phyloP scores from a whole-genome alignment of 306 rosid genomes.

The Ammopiptanthus mongolicus region DNA sequence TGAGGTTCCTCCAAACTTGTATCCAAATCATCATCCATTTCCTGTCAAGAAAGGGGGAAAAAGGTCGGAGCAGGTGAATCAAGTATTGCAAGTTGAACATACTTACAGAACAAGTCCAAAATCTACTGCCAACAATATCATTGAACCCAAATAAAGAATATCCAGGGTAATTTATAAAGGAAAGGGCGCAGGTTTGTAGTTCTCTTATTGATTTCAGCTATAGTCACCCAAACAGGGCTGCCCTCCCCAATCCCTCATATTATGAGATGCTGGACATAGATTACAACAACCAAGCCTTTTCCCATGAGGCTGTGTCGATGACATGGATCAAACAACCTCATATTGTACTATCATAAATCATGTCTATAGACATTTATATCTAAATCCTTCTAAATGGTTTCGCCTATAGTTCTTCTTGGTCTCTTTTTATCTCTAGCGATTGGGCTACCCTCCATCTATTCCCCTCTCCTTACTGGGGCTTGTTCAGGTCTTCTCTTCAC shows the following conservation, averaged over 20 bases:
- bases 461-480: no score
- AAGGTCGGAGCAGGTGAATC: constrained; percentile 7
- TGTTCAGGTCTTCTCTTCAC: no score
- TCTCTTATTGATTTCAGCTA: constrained; percentile 2
- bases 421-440: no score
- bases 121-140: not conserved
- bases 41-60: constrained; percentile 39
- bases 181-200: not conserved
- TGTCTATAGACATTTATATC: no score
- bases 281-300: no score
- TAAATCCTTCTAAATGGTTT: no score
- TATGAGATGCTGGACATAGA: not conserved
- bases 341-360: no score
- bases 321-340: no score
- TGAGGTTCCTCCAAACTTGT: constrained; percentile 61
- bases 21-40: constrained; percentile 70
- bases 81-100: constrained; percentile 2
- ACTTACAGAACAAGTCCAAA: not conserved
- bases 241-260: not conserved
- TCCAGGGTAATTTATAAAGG: not conserved
- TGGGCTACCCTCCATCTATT: no score
- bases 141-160: not conserved
- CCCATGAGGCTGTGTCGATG: no score
- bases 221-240: not conserved
- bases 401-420: no score